Percentiles rank a stretch among this genome's conserved stretches.
Conservation (phyloP, 345 rosid species). For the Eucalyptus dawsonii region DNA sequence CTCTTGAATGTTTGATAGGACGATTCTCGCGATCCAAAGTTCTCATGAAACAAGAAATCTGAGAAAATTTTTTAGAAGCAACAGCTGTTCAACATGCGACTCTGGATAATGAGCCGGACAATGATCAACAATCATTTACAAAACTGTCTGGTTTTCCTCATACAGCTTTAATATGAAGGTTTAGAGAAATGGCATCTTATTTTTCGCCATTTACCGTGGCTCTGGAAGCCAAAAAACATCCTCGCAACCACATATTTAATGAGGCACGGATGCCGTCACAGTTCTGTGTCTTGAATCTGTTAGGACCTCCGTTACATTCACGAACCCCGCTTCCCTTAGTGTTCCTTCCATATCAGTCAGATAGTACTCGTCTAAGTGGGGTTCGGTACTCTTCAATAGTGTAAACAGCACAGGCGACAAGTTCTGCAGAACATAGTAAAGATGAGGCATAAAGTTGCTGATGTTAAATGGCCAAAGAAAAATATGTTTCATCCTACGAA, state of each 20-base stretch:
- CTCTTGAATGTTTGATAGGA: not conserved
- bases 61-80: not conserved
- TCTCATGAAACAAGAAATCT: not conserved
- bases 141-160: not conserved
- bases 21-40: not conserved
- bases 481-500: not conserved
- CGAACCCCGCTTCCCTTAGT: constrained; percentile 30
- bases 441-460: not conserved
- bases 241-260: not conserved
- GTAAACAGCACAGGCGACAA: constrained; percentile 48
- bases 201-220: not conserved
- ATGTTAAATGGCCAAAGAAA: not conserved
- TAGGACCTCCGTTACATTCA: constrained; percentile 18
- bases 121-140: not conserved
- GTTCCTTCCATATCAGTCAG: constrained; percentile 39
- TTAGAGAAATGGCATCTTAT: not conserved
- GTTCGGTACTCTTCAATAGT: constrained; percentile 50
- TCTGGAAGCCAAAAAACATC: not conserved
- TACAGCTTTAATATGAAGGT: not conserved
- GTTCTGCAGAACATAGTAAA: constrained; percentile 9
- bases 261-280: constrained; percentile 36
- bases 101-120: not conserved
- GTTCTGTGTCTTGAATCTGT: constrained; percentile 49
- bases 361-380: constrained; percentile 40
- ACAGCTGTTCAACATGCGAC: not conserved